A percentile compares a stretch with the other conserved stretches of the same genome.
phyloP scores from a whole-genome alignment of 108 stramenopile genomes.

The Parmales sp. region DNA sequence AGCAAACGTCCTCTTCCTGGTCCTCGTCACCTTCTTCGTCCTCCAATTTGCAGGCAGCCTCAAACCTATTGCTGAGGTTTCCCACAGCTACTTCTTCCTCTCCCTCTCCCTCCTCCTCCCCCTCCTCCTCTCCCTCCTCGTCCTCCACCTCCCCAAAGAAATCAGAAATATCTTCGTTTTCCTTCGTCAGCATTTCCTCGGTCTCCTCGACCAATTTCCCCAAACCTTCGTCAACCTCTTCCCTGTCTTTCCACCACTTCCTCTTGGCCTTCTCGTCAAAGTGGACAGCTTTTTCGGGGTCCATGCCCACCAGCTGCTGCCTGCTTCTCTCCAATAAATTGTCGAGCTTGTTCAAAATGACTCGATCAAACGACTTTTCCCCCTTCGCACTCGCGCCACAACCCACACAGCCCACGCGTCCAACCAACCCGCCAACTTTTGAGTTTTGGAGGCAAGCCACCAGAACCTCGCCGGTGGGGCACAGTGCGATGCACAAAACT shows the following conservation, averaged over 20 bases:
- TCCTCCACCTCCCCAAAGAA: background rate
- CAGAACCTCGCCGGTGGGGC: background rate
- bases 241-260: constrained; percentile 62
- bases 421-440: background rate
- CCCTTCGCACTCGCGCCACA: background rate
- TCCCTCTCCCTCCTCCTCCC: constrained; percentile 16
- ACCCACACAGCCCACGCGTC: background rate
- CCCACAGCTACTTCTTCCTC: background rate
- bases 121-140: background rate
- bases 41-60: constrained; percentile 28
- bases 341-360: constrained; percentile 30
- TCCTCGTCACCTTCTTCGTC: background rate
- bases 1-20: constrained; percentile 14
- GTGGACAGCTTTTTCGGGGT: constrained; percentile 29
- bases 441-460: background rate
- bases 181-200: constrained; percentile 34
- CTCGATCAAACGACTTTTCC: background rate
- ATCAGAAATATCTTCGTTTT: background rate
- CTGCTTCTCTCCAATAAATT: constrained; percentile 51
- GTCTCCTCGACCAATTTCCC: constrained; percentile 29
- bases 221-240: constrained; percentile 46
- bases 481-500: background rate
- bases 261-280: constrained; percentile 29
- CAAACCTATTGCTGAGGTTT: constrained; percentile 56
- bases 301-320: constrained; percentile 50